Evolutionary conservation across 495 filamentous ascomycete species (phyloP).

Genomic region (Penicillium manginii): DNA sequence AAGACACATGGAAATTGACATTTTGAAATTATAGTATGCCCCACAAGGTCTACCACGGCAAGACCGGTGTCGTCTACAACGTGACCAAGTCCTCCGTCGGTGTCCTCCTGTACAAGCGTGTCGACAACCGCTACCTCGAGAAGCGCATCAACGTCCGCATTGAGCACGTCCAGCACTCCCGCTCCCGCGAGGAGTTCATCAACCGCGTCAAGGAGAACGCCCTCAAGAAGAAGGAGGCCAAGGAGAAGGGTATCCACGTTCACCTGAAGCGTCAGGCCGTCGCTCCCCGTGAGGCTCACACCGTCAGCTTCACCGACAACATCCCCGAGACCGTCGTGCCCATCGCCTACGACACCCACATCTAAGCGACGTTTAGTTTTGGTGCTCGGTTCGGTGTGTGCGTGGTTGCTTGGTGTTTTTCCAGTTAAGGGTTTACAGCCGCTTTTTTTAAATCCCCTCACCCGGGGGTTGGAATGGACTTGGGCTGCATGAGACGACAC

Average conservation of each 20-base stretch:
- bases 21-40: conserved; percentile 72
- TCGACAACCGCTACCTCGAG: conserved; percentile 97
- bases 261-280: conserved; percentile 89
- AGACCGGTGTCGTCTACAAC: conserved; percentile 98
- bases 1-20: conserved; percentile 33
- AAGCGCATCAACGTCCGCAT: conserved; percentile 98
- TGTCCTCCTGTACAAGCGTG: conserved; percentile 98
- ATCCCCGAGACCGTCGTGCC: conserved; percentile 88
- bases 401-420: conserved; percentile 52
- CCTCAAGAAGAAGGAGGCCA: conserved; percentile 86
- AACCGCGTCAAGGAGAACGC: conserved; percentile 95
- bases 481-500: conserved; percentile 49
- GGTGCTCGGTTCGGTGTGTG: conserved; percentile 43
- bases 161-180: conserved; percentile 93
- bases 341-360: conserved; percentile 96
- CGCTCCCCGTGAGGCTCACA: conserved; percentile 77
- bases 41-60: conserved; percentile 98
- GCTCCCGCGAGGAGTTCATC: conserved; percentile 94
- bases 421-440: conserved; percentile 41
- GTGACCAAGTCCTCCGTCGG: conserved; percentile 94
- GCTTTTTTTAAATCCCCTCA: conserved; percentile 23
- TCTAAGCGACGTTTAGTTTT: conserved; percentile 62
- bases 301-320: conserved; percentile 74
- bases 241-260: conserved; percentile 81
- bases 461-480: conserved; percentile 36